Conservation (phyloP, 1,139 yeast genomes). For the Candida smagusa region DNA sequence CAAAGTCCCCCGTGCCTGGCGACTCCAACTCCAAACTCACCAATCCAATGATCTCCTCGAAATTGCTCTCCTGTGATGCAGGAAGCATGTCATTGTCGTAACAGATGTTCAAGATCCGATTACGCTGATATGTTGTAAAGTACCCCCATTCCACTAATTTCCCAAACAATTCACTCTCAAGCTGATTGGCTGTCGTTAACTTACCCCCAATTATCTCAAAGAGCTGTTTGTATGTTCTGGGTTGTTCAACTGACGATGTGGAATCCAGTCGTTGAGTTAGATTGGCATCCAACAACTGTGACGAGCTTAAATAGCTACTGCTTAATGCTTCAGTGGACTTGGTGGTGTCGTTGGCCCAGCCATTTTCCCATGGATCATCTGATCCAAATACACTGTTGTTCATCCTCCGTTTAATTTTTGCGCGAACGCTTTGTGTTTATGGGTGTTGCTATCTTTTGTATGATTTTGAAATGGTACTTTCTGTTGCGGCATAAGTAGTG, state of each 20-base stretch:
- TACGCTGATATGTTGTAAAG: constrained; percentile 31
- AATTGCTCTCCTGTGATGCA: constrained; percentile 25
- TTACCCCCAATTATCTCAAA: constrained; percentile 18
- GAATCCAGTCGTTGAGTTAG: constrained; percentile 7
- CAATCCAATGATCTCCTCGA: constrained; percentile 37
- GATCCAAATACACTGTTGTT: constrained; percentile 22
- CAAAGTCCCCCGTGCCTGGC: constrained; percentile 43
- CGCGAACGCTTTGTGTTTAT: too few species aligned
- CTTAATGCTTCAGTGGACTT: constrained; percentile 1
- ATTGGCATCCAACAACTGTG: background rate
- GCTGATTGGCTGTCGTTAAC: constrained; percentile 26
- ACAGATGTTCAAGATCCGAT: constrained; percentile 32
- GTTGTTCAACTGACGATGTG: constrained; percentile 13
- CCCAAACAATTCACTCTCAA: constrained; percentile 28
- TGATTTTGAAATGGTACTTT: too few species aligned
- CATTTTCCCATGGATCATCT: constrained; percentile 45
- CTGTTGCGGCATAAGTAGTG: too few species aligned
- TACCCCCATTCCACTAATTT: constrained; percentile 26
- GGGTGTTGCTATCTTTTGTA: too few species aligned
- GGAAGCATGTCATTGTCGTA: constrained; percentile 40
- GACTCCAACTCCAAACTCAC: constrained; percentile 39
- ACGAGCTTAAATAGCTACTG: background rate
- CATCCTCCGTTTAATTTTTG: constrained; percentile 5
- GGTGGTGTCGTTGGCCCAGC: constrained; percentile 27
- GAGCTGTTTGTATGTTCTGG: constrained; percentile 22